These are phyloP conservation scores for Lobosporangium transversale DNA, from an alignment of 192 early-diverging fungal genomes.

Conservation along the genomic window DNA sequence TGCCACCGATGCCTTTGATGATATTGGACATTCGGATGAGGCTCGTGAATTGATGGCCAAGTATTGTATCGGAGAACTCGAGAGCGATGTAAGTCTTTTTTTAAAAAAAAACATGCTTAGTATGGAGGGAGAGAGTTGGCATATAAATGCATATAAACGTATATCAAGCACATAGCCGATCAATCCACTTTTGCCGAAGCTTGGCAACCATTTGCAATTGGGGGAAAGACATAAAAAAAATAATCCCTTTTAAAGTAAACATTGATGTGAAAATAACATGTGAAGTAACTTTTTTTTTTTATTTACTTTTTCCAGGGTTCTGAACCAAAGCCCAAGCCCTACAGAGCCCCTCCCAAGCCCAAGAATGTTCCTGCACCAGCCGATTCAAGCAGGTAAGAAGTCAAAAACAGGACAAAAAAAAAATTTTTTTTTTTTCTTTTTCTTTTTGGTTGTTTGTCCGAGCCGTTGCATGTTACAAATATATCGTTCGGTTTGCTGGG, in stretches of 20 bases:
- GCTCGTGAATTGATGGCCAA: slow-evolving; percentile 85
- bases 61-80: slow-evolving; percentile 77
- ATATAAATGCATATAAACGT: neutral
- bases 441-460: neutral
- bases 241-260: slow-evolving; percentile 50
- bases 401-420: neutral
- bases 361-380: slow-evolving; percentile 32
- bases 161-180: neutral
- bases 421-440: neutral
- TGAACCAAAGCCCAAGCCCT: slow-evolving; percentile 16
- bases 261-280: slow-evolving; percentile 6
- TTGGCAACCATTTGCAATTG: slow-evolving; percentile 6
- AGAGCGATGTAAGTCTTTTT: slow-evolving; percentile 46
- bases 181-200: neutral
- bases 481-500: too few species aligned
- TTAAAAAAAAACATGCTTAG: too few species aligned
- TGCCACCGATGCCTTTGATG: slow-evolving; percentile 92
- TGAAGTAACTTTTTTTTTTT: slow-evolving; percentile 1
- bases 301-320: slow-evolving; percentile 10
- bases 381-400: slow-evolving; percentile 21
- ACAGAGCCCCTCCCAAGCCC: slow-evolving; percentile 31
- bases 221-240: too few species aligned
- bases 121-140: too few species aligned
- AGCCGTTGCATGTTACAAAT: neutral
- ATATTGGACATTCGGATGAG: slow-evolving; percentile 96